phyloP scores from a whole-genome alignment of 2,329 filamentous ascomycete species.

The Verticillium nonalfalfae region DNA sequence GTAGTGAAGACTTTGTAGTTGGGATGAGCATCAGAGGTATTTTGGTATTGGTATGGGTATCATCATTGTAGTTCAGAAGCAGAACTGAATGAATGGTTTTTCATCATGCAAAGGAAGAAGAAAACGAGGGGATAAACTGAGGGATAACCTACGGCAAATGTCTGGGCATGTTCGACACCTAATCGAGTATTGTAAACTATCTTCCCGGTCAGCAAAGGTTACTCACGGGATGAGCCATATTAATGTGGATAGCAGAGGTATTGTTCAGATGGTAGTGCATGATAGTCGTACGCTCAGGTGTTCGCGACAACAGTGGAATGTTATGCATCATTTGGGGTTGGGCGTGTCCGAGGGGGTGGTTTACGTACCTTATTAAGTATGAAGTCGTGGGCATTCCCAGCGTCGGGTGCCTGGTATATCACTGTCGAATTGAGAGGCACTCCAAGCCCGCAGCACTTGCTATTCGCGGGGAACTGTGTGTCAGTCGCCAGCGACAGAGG shows the following conservation, averaged over 20 bases:
- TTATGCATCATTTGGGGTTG: slow-evolving; percentile 39
- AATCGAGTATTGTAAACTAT: no score
- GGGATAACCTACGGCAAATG: background rate
- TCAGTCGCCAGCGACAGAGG: no score
- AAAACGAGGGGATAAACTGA: background rate
- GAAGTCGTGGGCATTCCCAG: background rate
- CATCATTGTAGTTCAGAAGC: slow-evolving; percentile 66
- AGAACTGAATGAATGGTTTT: slow-evolving; percentile 63
- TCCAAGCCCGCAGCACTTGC: no score
- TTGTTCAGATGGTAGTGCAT: slow-evolving; percentile 72
- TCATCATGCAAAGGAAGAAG: slow-evolving; percentile 49
- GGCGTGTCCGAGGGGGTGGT: slow-evolving; percentile 3
- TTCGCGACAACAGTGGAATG: slow-evolving; percentile 56
- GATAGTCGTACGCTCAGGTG: slow-evolving; percentile 57
- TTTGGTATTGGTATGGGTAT: slow-evolving; percentile 60
- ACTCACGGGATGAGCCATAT: background rate
- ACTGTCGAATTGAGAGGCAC: no score
- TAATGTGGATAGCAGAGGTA: background rate
- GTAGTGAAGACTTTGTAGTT: background rate
- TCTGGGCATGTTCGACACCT: no score
- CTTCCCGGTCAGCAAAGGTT: no score
- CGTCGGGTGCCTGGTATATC: no score
- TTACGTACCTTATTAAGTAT: slow-evolving; percentile 14
- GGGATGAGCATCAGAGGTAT: slow-evolving; percentile 39
- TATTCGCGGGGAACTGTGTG: no score